These are phyloP conservation scores for Insectozyma bohioensis DNA, from an alignment of 1,139 yeast genomes.

Conservation along the genomic window DNA sequence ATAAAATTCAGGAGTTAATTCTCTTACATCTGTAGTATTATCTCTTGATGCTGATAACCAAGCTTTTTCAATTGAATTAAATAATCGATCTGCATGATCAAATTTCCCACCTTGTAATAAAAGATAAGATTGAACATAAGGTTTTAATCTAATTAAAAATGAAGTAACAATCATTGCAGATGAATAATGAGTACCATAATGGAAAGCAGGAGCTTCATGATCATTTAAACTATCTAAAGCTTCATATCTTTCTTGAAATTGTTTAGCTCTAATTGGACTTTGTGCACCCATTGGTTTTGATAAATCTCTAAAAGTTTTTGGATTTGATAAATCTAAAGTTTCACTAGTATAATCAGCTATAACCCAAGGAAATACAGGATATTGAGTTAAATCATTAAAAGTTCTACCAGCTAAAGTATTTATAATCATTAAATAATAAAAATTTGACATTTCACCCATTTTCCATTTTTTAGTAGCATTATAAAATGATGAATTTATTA, in stretches of 20 bases:
- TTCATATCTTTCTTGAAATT: slow-evolving; percentile 67
- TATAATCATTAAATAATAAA: slow-evolving; percentile 72
- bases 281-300: slow-evolving; percentile 93
- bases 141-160: slow-evolving; percentile 69
- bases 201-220: slow-evolving; percentile 69
- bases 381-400: slow-evolving; percentile 81
- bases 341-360: slow-evolving; percentile 75
- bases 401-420: slow-evolving; percentile 87
- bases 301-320: slow-evolving; percentile 65
- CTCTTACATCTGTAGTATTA: slow-evolving; percentile 83
- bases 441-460: slow-evolving; percentile 74
- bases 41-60: slow-evolving; percentile 80
- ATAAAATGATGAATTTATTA: slow-evolving; percentile 26
- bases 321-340: slow-evolving; percentile 57
- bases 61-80: slow-evolving; percentile 67
- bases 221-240: slow-evolving; percentile 58
- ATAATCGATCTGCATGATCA: slow-evolving; percentile 83
- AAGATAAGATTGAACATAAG: slow-evolving; percentile 76
- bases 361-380: slow-evolving; percentile 91
- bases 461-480: slow-evolving; percentile 71
- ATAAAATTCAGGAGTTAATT: slow-evolving; percentile 80
- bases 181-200: slow-evolving; percentile 89
- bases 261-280: slow-evolving; percentile 51
- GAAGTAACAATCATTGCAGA: slow-evolving; percentile 91
- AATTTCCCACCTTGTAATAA: slow-evolving; percentile 82